Conservation (phyloP, 345 rosid species). For the Salix udensis region DNA sequence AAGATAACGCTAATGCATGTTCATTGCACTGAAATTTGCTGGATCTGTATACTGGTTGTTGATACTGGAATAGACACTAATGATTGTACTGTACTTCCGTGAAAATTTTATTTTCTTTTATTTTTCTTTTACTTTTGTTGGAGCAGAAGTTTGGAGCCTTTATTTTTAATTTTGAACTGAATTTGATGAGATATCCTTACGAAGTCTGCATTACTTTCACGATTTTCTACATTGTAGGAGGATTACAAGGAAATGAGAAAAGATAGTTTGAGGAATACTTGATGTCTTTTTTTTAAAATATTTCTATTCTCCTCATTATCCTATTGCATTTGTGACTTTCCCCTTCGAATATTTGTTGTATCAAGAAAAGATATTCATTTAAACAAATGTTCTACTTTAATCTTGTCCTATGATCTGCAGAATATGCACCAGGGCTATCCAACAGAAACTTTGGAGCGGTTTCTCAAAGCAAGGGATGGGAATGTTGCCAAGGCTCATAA, state of each 20-base stretch:
- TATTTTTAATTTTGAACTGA: not conserved
- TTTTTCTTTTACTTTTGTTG: not conserved
- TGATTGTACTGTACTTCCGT: not conserved
- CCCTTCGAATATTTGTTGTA: not conserved
- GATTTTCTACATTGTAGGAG: not conserved
- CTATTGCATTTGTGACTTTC: not conserved
- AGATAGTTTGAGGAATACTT: not conserved
- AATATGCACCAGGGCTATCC: constrained; percentile 31
- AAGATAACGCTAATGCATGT: not conserved
- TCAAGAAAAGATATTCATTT: not conserved
- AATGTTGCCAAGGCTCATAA: constrained; percentile 29
- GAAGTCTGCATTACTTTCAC: not conserved
- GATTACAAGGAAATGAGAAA: not conserved
- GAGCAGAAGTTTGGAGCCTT: not conserved
- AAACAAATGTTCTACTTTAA: not conserved
- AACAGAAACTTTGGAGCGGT: constrained; percentile 26
- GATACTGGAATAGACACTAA: not conserved
- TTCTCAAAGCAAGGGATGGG: constrained; percentile 34
- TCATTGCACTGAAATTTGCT: not conserved
- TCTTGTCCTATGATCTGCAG: constrained; percentile 10
- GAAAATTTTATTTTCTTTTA: not conserved
- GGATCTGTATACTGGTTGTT: not conserved
- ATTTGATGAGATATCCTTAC: not conserved
- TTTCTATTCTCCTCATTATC: not conserved
- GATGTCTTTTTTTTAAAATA: not conserved